Percentiles rank a stretch among this genome's conserved stretches.
Evolutionary conservation across 2,329 filamentous ascomycete species (phyloP).

Genomic region (Trichothecium sympodiale): DNA sequence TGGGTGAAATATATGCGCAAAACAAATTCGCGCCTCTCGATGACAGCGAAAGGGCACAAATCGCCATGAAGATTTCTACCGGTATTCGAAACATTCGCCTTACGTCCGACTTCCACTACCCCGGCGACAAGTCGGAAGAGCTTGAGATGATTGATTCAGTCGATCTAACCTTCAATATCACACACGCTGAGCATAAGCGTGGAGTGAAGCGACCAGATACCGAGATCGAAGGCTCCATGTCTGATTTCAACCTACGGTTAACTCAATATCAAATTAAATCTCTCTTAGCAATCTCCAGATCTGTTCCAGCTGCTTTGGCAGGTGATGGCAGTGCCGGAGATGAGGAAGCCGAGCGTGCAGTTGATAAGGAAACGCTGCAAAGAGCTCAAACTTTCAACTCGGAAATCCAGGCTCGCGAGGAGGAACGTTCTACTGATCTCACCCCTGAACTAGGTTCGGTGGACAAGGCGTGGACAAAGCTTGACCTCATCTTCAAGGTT

Average conservation of each 20-base stretch:
- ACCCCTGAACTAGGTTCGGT: constrained; percentile 60
- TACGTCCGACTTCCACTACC: constrained; percentile 81
- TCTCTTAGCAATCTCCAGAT: constrained; percentile 73
- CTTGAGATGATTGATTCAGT: constrained; percentile 96
- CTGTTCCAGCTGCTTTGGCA: constrained; percentile 78
- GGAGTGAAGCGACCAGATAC: constrained; percentile 76
- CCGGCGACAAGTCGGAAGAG: constrained; percentile 62
- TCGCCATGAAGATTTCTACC: constrained; percentile 80
- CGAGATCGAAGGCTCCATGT: constrained; percentile 86
- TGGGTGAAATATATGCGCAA: constrained; percentile 94
- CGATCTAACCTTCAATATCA: constrained; percentile 85
- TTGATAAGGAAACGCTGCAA: constrained; percentile 46
- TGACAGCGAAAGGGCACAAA: constrained; percentile 59
- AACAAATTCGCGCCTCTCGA: constrained; percentile 84
- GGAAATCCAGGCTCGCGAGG: constrained; percentile 24
- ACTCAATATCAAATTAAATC: constrained; percentile 90
- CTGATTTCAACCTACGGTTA: constrained; percentile 79
- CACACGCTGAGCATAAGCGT: constrained; percentile 74
- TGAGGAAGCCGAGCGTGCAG: constrained; percentile 62
- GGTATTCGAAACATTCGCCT: constrained; percentile 88
- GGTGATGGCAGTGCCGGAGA: constrained; percentile 56
- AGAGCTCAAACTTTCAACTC: constrained; percentile 31
- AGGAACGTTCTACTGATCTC: constrained; percentile 40
- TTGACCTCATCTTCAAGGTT: constrained; percentile 85
- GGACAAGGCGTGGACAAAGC: constrained; percentile 74